These are phyloP conservation scores for Seminavis robusta DNA, from an alignment of 108 stramenopile genomes.

Conservation along the genomic window DNA sequence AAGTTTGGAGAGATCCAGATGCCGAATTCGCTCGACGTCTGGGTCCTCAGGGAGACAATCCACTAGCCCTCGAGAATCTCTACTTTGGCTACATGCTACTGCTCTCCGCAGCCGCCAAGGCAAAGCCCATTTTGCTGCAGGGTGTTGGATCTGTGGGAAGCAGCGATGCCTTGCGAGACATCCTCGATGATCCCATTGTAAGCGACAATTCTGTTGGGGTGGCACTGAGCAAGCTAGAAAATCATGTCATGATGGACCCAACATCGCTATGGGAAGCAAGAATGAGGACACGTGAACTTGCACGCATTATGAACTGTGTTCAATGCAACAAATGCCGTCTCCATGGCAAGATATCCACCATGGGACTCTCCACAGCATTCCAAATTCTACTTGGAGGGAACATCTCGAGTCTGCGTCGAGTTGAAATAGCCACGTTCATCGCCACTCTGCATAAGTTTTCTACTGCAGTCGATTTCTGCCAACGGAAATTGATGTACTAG, in stretches of 20 bases:
- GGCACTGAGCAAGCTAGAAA: slow-evolving; percentile 47
- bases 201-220: slow-evolving; percentile 56
- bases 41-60: slow-evolving; percentile 66
- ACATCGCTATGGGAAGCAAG: slow-evolving; percentile 79
- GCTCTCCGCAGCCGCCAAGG: slow-evolving; percentile 77
- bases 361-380: slow-evolving; percentile 88
- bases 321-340: slow-evolving; percentile 97
- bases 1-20: slow-evolving; percentile 63
- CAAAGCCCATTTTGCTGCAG: slow-evolving; percentile 57
- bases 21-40: slow-evolving; percentile 78
- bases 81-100: slow-evolving; percentile 94
- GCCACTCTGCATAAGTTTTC: slow-evolving; percentile 78
- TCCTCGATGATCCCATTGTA: slow-evolving; percentile 52
- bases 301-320: slow-evolving; percentile 96
- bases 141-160: slow-evolving; percentile 63
- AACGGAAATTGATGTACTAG: too few relatives aligned
- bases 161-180: slow-evolving; percentile 30
- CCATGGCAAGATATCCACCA: slow-evolving; percentile 84
- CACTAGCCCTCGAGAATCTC: slow-evolving; percentile 88
- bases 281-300: slow-evolving; percentile 84
- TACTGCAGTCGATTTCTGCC: slow-evolving; percentile 75
- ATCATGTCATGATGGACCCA: slow-evolving; percentile 56
- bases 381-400: slow-evolving; percentile 79
- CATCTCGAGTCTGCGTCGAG: slow-evolving; percentile 64
- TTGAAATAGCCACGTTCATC: slow-evolving; percentile 82